phyloP scores from a whole-genome alignment of 495 filamentous ascomycete species.

The Chaetomidium leptoderma region DNA sequence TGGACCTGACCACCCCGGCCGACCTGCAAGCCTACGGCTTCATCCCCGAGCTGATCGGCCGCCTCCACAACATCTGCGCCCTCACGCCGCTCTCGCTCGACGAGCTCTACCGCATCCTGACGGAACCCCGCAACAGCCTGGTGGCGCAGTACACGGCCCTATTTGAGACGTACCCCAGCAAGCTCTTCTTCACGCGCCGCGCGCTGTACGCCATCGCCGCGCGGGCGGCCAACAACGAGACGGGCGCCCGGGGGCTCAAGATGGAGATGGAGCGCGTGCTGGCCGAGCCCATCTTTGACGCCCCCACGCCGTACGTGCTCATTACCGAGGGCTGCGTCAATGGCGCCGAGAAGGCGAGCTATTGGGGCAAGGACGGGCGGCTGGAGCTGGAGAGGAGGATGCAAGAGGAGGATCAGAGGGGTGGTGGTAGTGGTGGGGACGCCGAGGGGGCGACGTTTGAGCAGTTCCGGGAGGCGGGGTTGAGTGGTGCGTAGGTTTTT shows the following conservation, averaged over 20 bases:
- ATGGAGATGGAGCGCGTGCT: constrained; percentile 87
- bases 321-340: constrained; percentile 71
- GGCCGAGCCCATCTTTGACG: constrained; percentile 86
- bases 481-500: constrained; percentile 37
- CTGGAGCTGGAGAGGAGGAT: constrained; percentile 52
- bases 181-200: constrained; percentile 74
- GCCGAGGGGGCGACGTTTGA: constrained; percentile 30
- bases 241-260: constrained; percentile 80
- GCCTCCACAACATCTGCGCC: constrained; percentile 82
- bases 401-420: constrained; percentile 48
- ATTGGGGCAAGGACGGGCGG: constrained; percentile 49
- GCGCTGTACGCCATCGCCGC: constrained; percentile 76
- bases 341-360: constrained; percentile 52
- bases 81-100: constrained; percentile 74
- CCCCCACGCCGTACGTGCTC: constrained; percentile 62
- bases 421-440: constrained; percentile 1
- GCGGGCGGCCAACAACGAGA: constrained; percentile 68
- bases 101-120: constrained; percentile 80
- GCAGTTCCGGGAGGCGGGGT: constrained; percentile 40
- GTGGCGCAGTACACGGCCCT: constrained; percentile 80
- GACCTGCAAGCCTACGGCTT: constrained; percentile 91
- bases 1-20: constrained; percentile 73
- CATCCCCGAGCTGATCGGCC: constrained; percentile 89
- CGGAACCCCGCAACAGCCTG: constrained; percentile 83
- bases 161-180: constrained; percentile 77